Conservation (phyloP, 345 rosid genomes). For the Eucalyptus tenuipes region DNA sequence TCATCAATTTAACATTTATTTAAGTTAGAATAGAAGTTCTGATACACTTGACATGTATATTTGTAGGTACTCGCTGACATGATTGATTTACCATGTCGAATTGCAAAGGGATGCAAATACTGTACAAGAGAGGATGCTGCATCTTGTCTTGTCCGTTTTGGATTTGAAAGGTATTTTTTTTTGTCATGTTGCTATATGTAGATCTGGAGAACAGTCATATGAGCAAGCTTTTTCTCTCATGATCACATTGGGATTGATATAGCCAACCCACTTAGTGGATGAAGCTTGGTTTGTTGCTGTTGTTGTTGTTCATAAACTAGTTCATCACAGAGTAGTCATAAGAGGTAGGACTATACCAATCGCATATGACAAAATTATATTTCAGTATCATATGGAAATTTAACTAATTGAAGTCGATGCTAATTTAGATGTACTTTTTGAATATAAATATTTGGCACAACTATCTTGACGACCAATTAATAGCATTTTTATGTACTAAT, state of each 20-base stretch:
- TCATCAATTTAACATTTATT: background rate
- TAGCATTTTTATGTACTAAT: no score
- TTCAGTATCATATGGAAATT: background rate
- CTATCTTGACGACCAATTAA: no score
- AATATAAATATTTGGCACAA: no score
- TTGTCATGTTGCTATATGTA: background rate
- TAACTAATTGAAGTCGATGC: background rate
- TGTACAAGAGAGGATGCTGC: slow-evolving; percentile 83
- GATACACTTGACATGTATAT: background rate
- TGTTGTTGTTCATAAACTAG: background rate
- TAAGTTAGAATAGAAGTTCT: background rate
- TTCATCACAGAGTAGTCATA: background rate
- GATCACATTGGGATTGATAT: background rate
- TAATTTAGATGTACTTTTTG: background rate
- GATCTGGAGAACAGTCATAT: background rate
- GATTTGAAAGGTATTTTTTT: slow-evolving; percentile 63
- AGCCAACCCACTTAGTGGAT: background rate
- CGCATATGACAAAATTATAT: background rate
- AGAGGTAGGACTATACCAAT: background rate
- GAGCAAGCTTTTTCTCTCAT: background rate
- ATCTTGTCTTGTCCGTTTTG: slow-evolving; percentile 95
- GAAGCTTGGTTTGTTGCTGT: background rate
- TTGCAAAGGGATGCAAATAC: slow-evolving; percentile 95
- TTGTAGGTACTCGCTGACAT: slow-evolving; percentile 86
- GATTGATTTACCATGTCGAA: slow-evolving; percentile 95